phyloP scores from a whole-genome alignment of 2,329 filamentous ascomycete genomes.

The Emergomyces orientalis region DNA sequence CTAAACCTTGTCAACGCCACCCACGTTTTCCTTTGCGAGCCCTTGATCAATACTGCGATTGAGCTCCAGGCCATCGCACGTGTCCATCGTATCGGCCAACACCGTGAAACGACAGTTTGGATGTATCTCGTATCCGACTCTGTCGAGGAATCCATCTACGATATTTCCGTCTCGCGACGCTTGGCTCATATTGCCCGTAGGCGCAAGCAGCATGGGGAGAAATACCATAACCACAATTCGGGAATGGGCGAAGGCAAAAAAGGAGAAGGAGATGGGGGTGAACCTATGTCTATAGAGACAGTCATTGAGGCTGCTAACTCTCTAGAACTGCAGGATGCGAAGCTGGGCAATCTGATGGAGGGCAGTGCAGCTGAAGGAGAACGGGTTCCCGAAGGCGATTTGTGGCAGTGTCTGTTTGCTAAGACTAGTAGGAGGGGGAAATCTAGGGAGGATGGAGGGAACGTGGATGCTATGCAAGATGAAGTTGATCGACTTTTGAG shows the following conservation, averaged over 20 bases:
- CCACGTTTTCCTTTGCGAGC: constrained; percentile 91
- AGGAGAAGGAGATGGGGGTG: constrained; percentile 27
- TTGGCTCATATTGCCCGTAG: constrained; percentile 61
- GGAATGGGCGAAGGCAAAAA: constrained; percentile 25
- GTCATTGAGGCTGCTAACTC: constrained; percentile 77
- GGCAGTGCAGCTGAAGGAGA: constrained; percentile 66
- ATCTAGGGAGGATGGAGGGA: constrained; percentile 13
- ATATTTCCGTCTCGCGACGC: constrained; percentile 69
- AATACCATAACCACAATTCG: constrained; percentile 19
- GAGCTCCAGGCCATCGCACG: constrained; percentile 92
- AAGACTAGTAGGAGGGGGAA: constrained; percentile 30
- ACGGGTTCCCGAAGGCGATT: constrained; percentile 63
- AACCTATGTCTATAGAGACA: constrained; percentile 44
- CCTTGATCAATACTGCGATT: constrained; percentile 82
- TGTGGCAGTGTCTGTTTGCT: constrained; percentile 87
- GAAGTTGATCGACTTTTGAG: constrained; percentile 45
- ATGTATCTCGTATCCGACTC: constrained; percentile 87
- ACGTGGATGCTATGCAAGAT: constrained; percentile 24
- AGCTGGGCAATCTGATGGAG: constrained; percentile 60
- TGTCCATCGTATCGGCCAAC: constrained; percentile 88
- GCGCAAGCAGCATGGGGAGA: constrained; percentile 28
- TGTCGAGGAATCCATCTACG: constrained; percentile 85
- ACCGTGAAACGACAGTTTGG: constrained; percentile 83
- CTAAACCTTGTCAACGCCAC: constrained; percentile 87
- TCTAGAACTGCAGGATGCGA: constrained; percentile 66